Conservation (phyloP, 148 eudicot species). For the Salicornia ramosissima region DNA sequence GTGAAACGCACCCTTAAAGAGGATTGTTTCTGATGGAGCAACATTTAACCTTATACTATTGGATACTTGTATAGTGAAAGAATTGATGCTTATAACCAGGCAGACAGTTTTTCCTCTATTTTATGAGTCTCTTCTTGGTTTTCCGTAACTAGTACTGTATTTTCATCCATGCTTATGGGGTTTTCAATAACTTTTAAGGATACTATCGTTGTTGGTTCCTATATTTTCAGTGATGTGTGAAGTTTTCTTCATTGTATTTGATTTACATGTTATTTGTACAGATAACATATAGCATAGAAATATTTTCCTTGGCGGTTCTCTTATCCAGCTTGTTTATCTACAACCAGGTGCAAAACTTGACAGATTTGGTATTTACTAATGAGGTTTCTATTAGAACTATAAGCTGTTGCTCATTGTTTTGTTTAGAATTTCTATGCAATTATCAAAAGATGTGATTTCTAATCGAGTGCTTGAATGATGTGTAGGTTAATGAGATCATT, state of each 20-base stretch:
- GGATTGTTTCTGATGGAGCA: constrained; percentile 89
- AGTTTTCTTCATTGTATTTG: constrained; percentile 1
- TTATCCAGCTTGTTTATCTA: constrained; percentile 94
- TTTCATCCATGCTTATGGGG: background rate
- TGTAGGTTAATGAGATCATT: too few relatives aligned
- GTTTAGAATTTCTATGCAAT: too few relatives aligned
- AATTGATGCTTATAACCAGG: constrained; percentile 98
- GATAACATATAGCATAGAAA: constrained; percentile 96
- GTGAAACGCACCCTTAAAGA: constrained; percentile 90
- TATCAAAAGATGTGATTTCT: too few relatives aligned
- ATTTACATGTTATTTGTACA: constrained; percentile 28
- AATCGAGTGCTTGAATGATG: too few relatives aligned
- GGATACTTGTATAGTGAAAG: constrained; percentile 97
- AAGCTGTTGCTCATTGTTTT: too few relatives aligned
- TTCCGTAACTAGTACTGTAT: constrained; percentile 3
- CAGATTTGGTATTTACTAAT: background rate
- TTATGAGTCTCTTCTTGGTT: background rate
- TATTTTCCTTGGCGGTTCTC: constrained; percentile 90
- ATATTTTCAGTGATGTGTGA: background rate
- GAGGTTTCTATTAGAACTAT: background rate
- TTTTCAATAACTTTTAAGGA: background rate
- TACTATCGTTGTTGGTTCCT: background rate
- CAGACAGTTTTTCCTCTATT: constrained; percentile 44
- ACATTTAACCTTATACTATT: constrained; percentile 83
- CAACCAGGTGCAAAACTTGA: constrained; percentile 61